phyloP scores from a whole-genome alignment of 805 yeast genomes.

The Hanseniaspora pseudoguilliermondii region DNA sequence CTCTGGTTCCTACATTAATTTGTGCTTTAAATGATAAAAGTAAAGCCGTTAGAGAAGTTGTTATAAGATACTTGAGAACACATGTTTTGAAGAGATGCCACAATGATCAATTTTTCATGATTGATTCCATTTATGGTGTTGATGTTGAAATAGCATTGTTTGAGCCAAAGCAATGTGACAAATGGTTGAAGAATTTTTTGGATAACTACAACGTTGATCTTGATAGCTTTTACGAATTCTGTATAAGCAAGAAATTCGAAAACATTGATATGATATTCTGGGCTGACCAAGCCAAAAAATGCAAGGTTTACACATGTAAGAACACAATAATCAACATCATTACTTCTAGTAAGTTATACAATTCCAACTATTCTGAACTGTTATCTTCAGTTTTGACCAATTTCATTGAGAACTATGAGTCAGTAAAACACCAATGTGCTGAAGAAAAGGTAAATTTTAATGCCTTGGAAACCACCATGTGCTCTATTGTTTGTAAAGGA shows the following conservation, averaged over 20 bases:
- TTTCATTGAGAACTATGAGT: slow-evolving; percentile 37
- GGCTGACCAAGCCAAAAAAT: slow-evolving; percentile 49
- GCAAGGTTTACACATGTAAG: slow-evolving; percentile 46
- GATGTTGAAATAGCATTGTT: slow-evolving; percentile 28
- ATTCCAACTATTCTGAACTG: slow-evolving; percentile 33
- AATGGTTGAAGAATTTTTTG: slow-evolving; percentile 31
- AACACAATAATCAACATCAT: slow-evolving; percentile 36
- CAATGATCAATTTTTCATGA: slow-evolving; percentile 36
- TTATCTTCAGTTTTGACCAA: slow-evolving; percentile 34
- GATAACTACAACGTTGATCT: slow-evolving; percentile 41
- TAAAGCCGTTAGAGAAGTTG: slow-evolving; percentile 36
- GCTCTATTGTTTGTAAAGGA: slow-evolving; percentile 47
- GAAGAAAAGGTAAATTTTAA: slow-evolving; percentile 39
- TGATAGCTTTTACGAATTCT: slow-evolving; percentile 33
- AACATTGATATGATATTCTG: slow-evolving; percentile 49
- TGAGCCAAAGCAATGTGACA: slow-evolving; percentile 50
- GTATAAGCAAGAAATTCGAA: slow-evolving; percentile 43
- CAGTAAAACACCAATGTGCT: slow-evolving; percentile 34
- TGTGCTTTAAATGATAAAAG: slow-evolving; percentile 42
- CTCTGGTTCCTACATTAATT: slow-evolving; percentile 46
- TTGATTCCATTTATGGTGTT: slow-evolving; percentile 46
- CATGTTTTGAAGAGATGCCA: slow-evolving; percentile 27
- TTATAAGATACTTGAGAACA: slow-evolving; percentile 30
- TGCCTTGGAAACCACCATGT: slow-evolving; percentile 44
- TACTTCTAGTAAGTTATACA: slow-evolving; percentile 23